Evolutionary conservation across 257 asterid species (phyloP).

Genomic region (Pogostemon cablin): DNA sequence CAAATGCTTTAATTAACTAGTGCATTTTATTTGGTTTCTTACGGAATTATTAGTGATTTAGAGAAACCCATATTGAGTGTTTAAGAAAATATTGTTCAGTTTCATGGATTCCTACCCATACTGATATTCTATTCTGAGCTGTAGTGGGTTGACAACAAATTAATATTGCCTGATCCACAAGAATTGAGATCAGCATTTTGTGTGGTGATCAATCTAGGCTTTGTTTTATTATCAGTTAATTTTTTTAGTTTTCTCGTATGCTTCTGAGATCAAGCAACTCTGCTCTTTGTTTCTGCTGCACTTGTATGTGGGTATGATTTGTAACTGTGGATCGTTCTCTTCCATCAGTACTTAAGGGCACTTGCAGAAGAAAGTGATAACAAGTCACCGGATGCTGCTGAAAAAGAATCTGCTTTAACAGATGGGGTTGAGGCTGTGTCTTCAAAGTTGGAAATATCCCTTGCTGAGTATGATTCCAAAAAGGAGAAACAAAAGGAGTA

Average conservation of each 20-base stretch:
- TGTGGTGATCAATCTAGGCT: neutral
- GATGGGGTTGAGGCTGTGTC: slow-evolving; percentile 73
- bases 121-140: neutral
- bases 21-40: slow-evolving; percentile 2
- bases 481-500: slow-evolving; percentile 70
- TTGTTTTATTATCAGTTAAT: neutral
- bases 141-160: neutral
- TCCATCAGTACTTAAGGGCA: slow-evolving; percentile 65
- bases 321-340: slow-evolving; percentile 27
- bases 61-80: slow-evolving; percentile 9
- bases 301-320: slow-evolving; percentile 23
- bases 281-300: neutral
- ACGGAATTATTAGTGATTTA: neutral
- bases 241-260: neutral
- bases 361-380: slow-evolving; percentile 66
- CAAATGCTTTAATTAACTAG: neutral
- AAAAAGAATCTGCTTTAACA: slow-evolving; percentile 58
- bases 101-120: neutral
- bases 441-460: slow-evolving; percentile 57
- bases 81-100: neutral
- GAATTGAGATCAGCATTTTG: neutral
- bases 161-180: neutral
- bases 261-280: neutral
- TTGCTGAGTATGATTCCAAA: slow-evolving; percentile 49
- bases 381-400: slow-evolving; percentile 52